phyloP scores from a whole-genome alignment of 2,329 filamentous ascomycete species.

The Colletotrichum musicola region DNA sequence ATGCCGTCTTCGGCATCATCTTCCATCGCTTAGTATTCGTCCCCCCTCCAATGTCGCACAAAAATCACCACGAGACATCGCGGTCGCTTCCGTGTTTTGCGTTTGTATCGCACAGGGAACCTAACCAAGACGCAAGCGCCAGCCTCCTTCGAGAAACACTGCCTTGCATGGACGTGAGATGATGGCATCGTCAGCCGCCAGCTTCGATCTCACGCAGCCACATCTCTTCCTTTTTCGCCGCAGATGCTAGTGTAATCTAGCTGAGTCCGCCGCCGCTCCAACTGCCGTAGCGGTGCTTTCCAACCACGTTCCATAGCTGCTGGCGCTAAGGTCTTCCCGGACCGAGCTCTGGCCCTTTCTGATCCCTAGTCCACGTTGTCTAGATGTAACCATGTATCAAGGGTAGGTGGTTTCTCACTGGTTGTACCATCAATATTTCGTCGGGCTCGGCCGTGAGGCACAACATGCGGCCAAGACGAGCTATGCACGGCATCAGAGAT shows the following conservation, averaged over 20 bases:
- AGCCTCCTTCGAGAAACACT: conserved; percentile 2
- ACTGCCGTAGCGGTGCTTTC: conserved; percentile 23
- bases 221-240: conserved; percentile 14
- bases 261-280: conserved; percentile 3
- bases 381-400: conserved; percentile 25
- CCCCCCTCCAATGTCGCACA: conserved; percentile 20
- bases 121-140: neutral
- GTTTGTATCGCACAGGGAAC: conserved; percentile 15
- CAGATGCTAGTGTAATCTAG: neutral
- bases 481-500: conserved; percentile 19
- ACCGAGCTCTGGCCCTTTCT: conserved; percentile 7
- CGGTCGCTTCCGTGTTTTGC: conserved; percentile 3
- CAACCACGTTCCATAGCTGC: conserved; percentile 19
- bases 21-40: neutral
- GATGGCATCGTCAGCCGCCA: conserved; percentile 13
- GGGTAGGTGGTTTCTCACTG: conserved; percentile 1
- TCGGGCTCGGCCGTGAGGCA: conserved; percentile 20
- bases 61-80: conserved; percentile 14
- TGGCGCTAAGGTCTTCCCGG: neutral
- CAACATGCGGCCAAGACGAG: conserved; percentile 32
- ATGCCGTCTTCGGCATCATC: neutral
- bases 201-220: conserved; percentile 20
- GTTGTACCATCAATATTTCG: conserved; percentile 1
- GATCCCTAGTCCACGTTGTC: conserved; percentile 19
- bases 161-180: conserved; percentile 18